Evolutionary conservation across 352 stramenopile species (phyloP).

Genomic region (Paralagenidium karlingii): DNA sequence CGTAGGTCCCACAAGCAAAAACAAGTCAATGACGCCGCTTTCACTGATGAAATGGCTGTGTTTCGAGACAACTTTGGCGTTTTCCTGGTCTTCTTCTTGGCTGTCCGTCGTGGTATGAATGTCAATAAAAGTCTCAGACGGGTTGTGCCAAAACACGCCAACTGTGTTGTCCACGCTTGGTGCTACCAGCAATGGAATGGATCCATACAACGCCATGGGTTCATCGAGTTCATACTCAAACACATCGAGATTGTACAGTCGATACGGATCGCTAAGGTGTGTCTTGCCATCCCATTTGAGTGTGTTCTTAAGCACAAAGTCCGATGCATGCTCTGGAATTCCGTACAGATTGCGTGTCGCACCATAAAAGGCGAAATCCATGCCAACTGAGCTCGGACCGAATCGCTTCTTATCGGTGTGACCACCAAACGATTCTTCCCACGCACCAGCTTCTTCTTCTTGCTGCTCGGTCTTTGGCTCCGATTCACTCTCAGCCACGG

Average conservation of each 20-base stretch:
- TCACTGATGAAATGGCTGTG: slow-evolving; percentile 91
- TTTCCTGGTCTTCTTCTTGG: too few species aligned
- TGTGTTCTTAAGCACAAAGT: slow-evolving; percentile 91
- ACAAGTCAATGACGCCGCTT: slow-evolving; percentile 94
- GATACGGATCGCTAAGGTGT: slow-evolving; percentile 89
- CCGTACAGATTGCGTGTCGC: slow-evolving; percentile 87
- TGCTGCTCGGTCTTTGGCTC: slow-evolving; percentile 14
- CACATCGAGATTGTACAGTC: slow-evolving; percentile 99
- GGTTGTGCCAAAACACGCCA: slow-evolving; percentile 98
- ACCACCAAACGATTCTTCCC: slow-evolving; percentile 91
- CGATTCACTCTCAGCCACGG: slow-evolving; percentile 4
- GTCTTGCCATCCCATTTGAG: slow-evolving; percentile 17
- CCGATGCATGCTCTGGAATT: slow-evolving; percentile 95
- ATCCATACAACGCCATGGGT: slow-evolving; percentile 97
- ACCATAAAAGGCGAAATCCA: slow-evolving; percentile 91
- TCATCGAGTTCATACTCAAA: slow-evolving; percentile 99
- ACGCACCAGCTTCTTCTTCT: slow-evolving; percentile 62
- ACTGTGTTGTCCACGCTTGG: slow-evolving; percentile 64
- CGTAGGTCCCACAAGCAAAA: slow-evolving; percentile 87
- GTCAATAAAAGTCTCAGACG: slow-evolving; percentile 98
- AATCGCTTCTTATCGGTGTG: slow-evolving; percentile 84
- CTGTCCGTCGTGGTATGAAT: slow-evolving; percentile 55
- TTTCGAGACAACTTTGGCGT: slow-evolving; percentile 14
- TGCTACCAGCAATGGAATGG: slow-evolving; percentile 59
- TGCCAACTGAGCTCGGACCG: slow-evolving; percentile 88